Conservation (phyloP, 495 filamentous ascomycete species). For the Trichoderma erinaceum region DNA sequence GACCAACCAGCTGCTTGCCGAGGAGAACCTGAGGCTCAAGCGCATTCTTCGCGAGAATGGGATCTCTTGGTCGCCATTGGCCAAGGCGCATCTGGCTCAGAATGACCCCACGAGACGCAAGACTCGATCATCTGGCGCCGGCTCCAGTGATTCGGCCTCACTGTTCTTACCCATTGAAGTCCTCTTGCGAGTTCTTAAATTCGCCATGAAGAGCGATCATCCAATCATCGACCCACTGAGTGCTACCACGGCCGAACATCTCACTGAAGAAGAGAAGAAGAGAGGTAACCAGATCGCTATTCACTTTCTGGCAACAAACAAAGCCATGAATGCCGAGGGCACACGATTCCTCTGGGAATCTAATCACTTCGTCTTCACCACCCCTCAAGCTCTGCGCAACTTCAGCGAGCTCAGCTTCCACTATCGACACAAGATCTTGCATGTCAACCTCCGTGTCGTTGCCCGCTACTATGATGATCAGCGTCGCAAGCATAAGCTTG, state of each 20-base stretch:
- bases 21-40: slow-evolving; percentile 35
- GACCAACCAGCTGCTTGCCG: slow-evolving; percentile 28
- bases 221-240: slow-evolving; percentile 45
- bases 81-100: slow-evolving; percentile 19
- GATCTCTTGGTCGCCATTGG: slow-evolving; percentile 30
- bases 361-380: slow-evolving; percentile 44
- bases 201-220: slow-evolving; percentile 35
- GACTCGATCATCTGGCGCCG: slow-evolving; percentile 14
- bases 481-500: slow-evolving; percentile 26
- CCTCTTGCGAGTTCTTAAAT: slow-evolving; percentile 37
- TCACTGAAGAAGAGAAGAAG: slow-evolving; percentile 30
- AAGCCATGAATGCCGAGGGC: slow-evolving; percentile 36
- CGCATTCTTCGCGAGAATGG: slow-evolving; percentile 34
- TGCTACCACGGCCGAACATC: slow-evolving; percentile 27
- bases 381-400: slow-evolving; percentile 33
- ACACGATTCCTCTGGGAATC: slow-evolving; percentile 36
- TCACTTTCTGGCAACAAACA: slow-evolving; percentile 39
- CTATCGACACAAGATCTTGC: slow-evolving; percentile 31
- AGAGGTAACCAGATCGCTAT: slow-evolving; percentile 34
- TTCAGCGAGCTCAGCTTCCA: slow-evolving; percentile 30
- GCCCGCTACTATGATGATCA: slow-evolving; percentile 44
- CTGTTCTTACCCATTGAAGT: slow-evolving; percentile 41
- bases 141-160: slow-evolving; percentile 22
- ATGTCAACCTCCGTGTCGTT: slow-evolving; percentile 40
- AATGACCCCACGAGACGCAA: slow-evolving; percentile 16